phyloP scores from a whole-genome alignment of 169 alveolate genomes.

The Cryptosporidium xiaoi region DNA sequence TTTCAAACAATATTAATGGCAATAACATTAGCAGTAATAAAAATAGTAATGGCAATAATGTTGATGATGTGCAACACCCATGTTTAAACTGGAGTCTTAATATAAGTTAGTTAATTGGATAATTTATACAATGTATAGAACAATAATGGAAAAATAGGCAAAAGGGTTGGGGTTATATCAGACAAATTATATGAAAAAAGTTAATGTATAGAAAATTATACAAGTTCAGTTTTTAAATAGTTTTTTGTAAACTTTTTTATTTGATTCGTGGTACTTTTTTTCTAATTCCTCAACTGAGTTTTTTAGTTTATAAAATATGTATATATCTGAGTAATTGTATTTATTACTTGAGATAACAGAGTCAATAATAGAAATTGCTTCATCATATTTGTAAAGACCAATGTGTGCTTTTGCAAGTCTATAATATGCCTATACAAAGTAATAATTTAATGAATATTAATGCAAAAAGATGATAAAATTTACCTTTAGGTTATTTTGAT shows the following conservation, averaged over 20 bases:
- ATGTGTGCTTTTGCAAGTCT: slow-evolving; percentile 54
- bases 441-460: neutral
- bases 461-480: neutral
- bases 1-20: neutral
- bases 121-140: too few relatives aligned
- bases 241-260: slow-evolving; percentile 8
- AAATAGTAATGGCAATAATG: neutral
- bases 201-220: neutral
- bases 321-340: neutral
- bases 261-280: slow-evolving; percentile 38
- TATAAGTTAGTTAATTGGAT: neutral
- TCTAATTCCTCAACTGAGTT: slow-evolving; percentile 16
- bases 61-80: slow-evolving; percentile 46
- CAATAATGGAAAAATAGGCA: neutral
- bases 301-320: slow-evolving; percentile 24
- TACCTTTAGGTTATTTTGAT: slow-evolving; percentile 52
- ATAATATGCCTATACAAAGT: slow-evolving; percentile 32
- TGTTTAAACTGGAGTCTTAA: slow-evolving; percentile 37
- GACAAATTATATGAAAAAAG: neutral
- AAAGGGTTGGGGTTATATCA: neutral
- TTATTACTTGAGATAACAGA: neutral
- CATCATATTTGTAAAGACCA: slow-evolving; percentile 18
- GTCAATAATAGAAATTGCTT: slow-evolving; percentile 39
- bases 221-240: slow-evolving; percentile 2
- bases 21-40: neutral